Conservation (phyloP, 2,329 filamentous ascomycete genomes). For the Fusarium anthophilum region DNA sequence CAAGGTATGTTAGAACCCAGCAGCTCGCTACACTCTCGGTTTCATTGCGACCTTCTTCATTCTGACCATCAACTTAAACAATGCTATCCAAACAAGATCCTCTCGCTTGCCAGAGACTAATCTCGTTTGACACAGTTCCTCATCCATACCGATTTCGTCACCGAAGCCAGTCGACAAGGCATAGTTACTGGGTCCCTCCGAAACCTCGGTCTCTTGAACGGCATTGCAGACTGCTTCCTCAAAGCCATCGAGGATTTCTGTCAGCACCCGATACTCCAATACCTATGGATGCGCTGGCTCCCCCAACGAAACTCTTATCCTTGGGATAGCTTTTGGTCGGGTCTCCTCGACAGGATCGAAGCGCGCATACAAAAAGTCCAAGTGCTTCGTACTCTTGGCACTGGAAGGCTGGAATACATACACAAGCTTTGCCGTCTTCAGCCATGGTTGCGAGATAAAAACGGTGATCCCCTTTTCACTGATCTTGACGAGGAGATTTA, state of each 20-base stretch:
- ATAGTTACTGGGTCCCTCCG: constrained; percentile 49
- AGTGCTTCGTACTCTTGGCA: constrained; percentile 13
- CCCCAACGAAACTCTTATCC: constrained; percentile 42
- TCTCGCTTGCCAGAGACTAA: background rate
- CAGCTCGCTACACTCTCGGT: background rate
- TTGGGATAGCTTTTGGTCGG: constrained; percentile 43
- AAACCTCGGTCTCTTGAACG: constrained; percentile 49
- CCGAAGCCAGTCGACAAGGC: constrained; percentile 55
- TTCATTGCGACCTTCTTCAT: background rate
- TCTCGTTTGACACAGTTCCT: constrained; percentile 49
- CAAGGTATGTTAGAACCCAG: constrained; percentile 44
- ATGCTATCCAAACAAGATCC: background rate
- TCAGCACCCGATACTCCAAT: constrained; percentile 49
- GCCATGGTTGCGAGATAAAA: constrained; percentile 11
- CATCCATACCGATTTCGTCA: constrained; percentile 62
- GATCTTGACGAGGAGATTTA: constrained; percentile 27
- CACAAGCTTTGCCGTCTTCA: constrained; percentile 5
- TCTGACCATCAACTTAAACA: background rate
- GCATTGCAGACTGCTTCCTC: constrained; percentile 52
- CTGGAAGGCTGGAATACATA: constrained; percentile 8
- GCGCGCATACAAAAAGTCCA: constrained; percentile 7
- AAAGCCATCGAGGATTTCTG: constrained; percentile 52
- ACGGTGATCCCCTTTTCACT: constrained; percentile 27
- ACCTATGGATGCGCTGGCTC: constrained; percentile 57
- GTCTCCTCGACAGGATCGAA: constrained; percentile 40